Evolutionary conservation across 2,329 filamentous ascomycete genomes (phyloP), one percentile per base, ranked within the genome.

Genomic region (Alternaria sp.): DNA sequence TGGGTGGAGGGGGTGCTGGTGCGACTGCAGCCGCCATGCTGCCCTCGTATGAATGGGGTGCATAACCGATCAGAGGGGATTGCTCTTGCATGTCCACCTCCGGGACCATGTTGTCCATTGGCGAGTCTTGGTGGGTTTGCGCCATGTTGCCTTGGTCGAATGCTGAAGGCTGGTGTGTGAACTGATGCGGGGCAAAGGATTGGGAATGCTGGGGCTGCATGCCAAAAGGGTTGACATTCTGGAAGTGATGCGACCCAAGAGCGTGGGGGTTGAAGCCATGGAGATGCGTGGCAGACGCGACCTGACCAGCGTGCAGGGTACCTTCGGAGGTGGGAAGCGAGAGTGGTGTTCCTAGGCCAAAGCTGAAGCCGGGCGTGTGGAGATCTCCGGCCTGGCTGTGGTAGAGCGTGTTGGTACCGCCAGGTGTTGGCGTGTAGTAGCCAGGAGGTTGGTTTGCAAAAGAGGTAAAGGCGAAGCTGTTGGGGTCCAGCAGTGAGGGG

Each of bases 381-480:
- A 97, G 83, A 77, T 97, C 93, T 50, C 92, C 91, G 36, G 92
- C 90, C 77, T 93, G 91, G 51, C 85, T 87, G 74, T 96, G 92
- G 73, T 93, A 96, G 65, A 94, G 79, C 17, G 90, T 90, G 72
- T 90, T 92, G 63, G 88, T 90, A 44, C 90, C 90, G 63, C 90
- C 91, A 2, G 92, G 90, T 1, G 92, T 96, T 2, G 93, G 91
- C 7, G 92, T 93, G 78, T 96, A 97, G 78, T 95, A 95, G 13
- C 89, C 91, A 14, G 90, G 86, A 44, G 90, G 86, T 64, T 93
- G 90, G 77, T 91, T 92, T 64, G 90, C 88, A 72, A 96, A 94
- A 55, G 85, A 84, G 59, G 87, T 84, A 78, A 97, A 97, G 24
- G 88, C 86, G 75, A 92, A 92, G 29, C 91, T 90, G 76, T 90